Conservation (phyloP, 1,284 basidiomycete species). For the Albatrellus sp. region DNA sequence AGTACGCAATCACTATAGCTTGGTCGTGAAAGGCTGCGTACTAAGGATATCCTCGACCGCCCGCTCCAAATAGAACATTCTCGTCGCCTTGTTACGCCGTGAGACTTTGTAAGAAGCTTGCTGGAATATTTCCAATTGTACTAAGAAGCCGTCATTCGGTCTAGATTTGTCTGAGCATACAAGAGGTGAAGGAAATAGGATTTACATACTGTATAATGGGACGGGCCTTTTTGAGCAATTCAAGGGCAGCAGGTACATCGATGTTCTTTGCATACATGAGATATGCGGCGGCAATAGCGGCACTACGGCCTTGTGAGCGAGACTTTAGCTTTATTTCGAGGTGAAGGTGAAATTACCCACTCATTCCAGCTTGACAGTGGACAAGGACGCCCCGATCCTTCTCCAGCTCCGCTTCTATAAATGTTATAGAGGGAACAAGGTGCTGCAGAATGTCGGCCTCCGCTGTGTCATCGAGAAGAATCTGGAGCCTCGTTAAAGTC, state of each 20-base stretch:
- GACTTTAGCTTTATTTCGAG: background rate
- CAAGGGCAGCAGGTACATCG: slow-evolving; percentile 55
- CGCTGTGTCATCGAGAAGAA: slow-evolving; percentile 58
- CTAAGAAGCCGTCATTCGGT: slow-evolving; percentile 69
- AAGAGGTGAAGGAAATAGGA: background rate
- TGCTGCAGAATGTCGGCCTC: slow-evolving; percentile 67
- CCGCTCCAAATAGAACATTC: slow-evolving; percentile 74
- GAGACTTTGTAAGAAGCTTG: slow-evolving; percentile 61
- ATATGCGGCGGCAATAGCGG: slow-evolving; percentile 74
- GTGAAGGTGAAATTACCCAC: slow-evolving; percentile 31
- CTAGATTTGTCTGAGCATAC: slow-evolving; percentile 23
- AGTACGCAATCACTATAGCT: slow-evolving; percentile 1
- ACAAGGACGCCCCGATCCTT: slow-evolving; percentile 70
- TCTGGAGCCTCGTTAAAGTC: slow-evolving; percentile 63
- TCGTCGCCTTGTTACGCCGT: slow-evolving; percentile 52
- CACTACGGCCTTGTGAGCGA: slow-evolving; percentile 63
- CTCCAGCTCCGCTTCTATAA: slow-evolving; percentile 67
- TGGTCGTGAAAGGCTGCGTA: slow-evolving; percentile 18
- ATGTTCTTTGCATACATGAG: slow-evolving; percentile 65
- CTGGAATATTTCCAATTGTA: slow-evolving; percentile 70
- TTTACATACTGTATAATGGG: slow-evolving; percentile 59
- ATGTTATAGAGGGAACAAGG: slow-evolving; percentile 65
- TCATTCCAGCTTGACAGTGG: slow-evolving; percentile 81
- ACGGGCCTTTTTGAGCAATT: slow-evolving; percentile 50
- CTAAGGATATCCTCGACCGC: slow-evolving; percentile 67